These are phyloP conservation scores for Dionaea muscipula DNA, from an alignment of 179 eudicot species.

Conservation along the genomic window DNA sequence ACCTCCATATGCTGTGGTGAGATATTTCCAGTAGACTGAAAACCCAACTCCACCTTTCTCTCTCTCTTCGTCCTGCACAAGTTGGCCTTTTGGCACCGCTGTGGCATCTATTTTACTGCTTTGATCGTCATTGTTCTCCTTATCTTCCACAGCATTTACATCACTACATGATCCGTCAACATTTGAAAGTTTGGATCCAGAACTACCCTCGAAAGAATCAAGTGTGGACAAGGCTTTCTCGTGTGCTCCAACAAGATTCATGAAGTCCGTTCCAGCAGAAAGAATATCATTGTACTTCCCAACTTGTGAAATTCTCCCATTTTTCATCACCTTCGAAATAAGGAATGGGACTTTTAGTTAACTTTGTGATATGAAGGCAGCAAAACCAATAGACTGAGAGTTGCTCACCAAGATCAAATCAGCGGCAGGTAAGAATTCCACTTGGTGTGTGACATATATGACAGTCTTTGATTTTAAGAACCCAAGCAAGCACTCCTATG, in stretches of 20 bases:
- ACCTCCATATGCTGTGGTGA: slow-evolving; percentile 76
- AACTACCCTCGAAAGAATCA: slow-evolving; percentile 23
- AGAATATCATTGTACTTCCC: slow-evolving; percentile 69
- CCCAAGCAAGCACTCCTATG: slow-evolving; percentile 68
- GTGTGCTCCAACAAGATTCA: slow-evolving; percentile 87
- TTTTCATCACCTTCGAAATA: slow-evolving; percentile 67
- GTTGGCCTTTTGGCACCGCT: slow-evolving; percentile 35
- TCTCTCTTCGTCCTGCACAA: slow-evolving; percentile 90
- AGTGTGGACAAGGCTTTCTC: slow-evolving; percentile 54
- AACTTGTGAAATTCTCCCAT: slow-evolving; percentile 64
- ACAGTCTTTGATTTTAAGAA: slow-evolving; percentile 60
- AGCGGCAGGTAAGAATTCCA: slow-evolving; percentile 74
- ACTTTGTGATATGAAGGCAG: neutral
- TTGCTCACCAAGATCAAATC: slow-evolving; percentile 71
- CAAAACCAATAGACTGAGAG: slow-evolving; percentile 1
- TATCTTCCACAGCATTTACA: slow-evolving; percentile 9
- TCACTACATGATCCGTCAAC: slow-evolving; percentile 7
- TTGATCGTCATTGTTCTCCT: slow-evolving; percentile 14
- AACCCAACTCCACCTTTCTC: slow-evolving; percentile 78
- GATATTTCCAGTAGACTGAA: slow-evolving; percentile 67
- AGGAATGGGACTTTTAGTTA: neutral
- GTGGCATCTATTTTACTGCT: slow-evolving; percentile 26
- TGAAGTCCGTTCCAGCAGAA: slow-evolving; percentile 62
- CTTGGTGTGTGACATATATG: slow-evolving; percentile 80
- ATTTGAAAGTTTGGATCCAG: neutral